A percentile compares a stretch with the other conserved stretches of the same genome.
Conservation (phyloP, 352 stramenopile species). For the Phytophthora tubulina region DNA sequence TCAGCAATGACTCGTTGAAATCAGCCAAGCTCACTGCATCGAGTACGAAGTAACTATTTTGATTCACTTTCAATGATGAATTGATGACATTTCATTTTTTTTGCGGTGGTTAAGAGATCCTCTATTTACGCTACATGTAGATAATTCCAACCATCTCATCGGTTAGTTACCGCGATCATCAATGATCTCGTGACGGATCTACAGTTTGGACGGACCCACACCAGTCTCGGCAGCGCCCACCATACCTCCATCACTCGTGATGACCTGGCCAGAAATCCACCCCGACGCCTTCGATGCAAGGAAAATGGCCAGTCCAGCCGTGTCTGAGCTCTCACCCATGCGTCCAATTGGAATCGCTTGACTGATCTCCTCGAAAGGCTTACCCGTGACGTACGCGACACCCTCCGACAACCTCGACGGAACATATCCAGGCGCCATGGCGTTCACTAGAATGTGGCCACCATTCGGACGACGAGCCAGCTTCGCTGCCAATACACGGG, state of each 20-base stretch:
- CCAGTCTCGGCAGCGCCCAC: slow-evolving; percentile 57
- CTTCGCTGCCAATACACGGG: slow-evolving; percentile 91
- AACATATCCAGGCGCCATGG: slow-evolving; percentile 93
- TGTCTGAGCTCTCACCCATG: slow-evolving; percentile 91
- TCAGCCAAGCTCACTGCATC: no score
- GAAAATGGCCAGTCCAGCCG: slow-evolving; percentile 94
- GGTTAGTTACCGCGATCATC: no score
- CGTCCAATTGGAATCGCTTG: slow-evolving; percentile 83
- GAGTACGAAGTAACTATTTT: no score
- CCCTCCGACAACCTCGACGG: slow-evolving; percentile 91
- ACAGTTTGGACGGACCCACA: slow-evolving; percentile 44
- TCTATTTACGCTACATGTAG: no score
- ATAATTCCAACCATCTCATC: no score
- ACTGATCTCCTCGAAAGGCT: slow-evolving; percentile 66
- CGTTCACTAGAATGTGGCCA: slow-evolving; percentile 96
- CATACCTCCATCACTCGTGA: slow-evolving; percentile 93
- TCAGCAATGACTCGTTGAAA: no score
- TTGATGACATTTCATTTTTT: no score
- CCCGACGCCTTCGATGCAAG: slow-evolving; percentile 88
- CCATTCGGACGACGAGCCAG: slow-evolving; percentile 83
- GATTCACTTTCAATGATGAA: no score
- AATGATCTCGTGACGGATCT: background rate
- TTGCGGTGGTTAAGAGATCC: no score
- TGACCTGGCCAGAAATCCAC: slow-evolving; percentile 93
- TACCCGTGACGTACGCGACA: slow-evolving; percentile 62